Conservation (phyloP, 768 basidiomycete species). For the Kwoniella newhampshirensis region DNA sequence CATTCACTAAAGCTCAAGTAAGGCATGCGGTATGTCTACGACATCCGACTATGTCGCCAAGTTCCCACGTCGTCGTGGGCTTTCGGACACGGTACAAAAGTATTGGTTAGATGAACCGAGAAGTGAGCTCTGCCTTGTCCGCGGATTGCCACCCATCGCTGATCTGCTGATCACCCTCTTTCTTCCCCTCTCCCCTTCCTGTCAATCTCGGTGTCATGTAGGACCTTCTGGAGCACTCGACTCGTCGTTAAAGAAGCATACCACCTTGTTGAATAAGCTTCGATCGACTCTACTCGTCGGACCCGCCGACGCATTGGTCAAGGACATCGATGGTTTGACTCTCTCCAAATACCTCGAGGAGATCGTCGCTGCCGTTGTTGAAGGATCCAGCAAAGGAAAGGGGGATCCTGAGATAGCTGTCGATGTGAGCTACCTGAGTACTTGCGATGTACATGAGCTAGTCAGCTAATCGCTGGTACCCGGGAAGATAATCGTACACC, state of each 20-base stretch:
- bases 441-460: background rate
- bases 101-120: conserved; percentile 49
- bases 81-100: conserved; percentile 42
- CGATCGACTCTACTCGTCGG: conserved; percentile 67
- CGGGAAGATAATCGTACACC: conserved; percentile 73
- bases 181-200: background rate
- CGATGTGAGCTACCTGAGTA: conserved; percentile 62
- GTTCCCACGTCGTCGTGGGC: conserved; percentile 33
- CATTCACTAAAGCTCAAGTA: too few species aligned
- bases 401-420: conserved; percentile 90
- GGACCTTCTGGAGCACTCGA: conserved; percentile 73
- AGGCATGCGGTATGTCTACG: conserved; percentile 37
- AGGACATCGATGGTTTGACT: conserved; percentile 84
- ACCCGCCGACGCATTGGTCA: conserved; percentile 71
- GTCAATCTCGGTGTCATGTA: conserved; percentile 53
- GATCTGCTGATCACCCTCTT: conserved; percentile 4
- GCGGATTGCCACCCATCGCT: background rate
- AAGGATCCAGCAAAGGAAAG: conserved; percentile 83
- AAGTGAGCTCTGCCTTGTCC: conserved; percentile 27
- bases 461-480: background rate
- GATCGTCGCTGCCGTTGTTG: conserved; percentile 78
- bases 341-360: conserved; percentile 97
- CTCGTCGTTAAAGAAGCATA: conserved; percentile 93
- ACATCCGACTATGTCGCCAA: conserved; percentile 51
- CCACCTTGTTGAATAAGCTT: conserved; percentile 89